Percentiles rank a stretch among this genome's conserved stretches.
These are phyloP conservation scores for Puccinellia tenuiflora DNA, from an alignment of 176 grass and related monocot genomes.

Conservation along the genomic window DNA sequence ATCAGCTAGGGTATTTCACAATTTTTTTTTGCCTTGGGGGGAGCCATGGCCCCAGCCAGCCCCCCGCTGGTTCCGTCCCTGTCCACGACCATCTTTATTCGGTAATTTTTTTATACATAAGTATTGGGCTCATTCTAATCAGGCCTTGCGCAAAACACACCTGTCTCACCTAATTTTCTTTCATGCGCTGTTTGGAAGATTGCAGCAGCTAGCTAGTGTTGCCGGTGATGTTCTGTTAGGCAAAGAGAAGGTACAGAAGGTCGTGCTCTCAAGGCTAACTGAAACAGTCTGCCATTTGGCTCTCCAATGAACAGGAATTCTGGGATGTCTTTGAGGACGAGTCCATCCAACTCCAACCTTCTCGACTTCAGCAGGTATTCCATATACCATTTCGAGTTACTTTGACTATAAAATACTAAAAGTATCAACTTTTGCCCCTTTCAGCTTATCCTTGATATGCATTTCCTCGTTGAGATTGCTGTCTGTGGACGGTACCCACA, in stretches of 20 bases:
- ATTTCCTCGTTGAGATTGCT: conserved; percentile 94
- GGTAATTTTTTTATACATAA: background rate
- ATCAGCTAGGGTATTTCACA: no score
- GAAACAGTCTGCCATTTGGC: conserved; percentile 95
- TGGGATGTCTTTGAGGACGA: conserved; percentile 80
- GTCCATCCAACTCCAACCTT: conserved; percentile 57
- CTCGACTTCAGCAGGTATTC: conserved; percentile 72
- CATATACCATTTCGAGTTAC: background rate
- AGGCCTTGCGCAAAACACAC: background rate
- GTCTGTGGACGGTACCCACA: conserved; percentile 81
- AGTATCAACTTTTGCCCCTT: background rate
- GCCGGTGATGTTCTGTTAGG: conserved; percentile 75
- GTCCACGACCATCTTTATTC: background rate
- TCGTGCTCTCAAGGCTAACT: conserved; percentile 81
- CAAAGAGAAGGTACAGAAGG: conserved; percentile 91
- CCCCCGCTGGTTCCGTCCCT: no score
- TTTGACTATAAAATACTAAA: background rate
- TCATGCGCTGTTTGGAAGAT: conserved; percentile 85
- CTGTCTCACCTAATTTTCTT: conserved; percentile 27
- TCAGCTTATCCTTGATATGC: conserved; percentile 98
- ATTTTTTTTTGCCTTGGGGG: no score
- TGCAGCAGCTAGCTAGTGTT: conserved; percentile 83
- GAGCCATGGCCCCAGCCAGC: no score
- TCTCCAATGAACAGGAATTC: conserved; percentile 89
- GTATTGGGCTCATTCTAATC: background rate